Percentiles rank a stretch among this genome's conserved stretches.
Conservation (phyloP, 202 grass and related monocot genomes). For the Cymbopogon flexuosus region DNA sequence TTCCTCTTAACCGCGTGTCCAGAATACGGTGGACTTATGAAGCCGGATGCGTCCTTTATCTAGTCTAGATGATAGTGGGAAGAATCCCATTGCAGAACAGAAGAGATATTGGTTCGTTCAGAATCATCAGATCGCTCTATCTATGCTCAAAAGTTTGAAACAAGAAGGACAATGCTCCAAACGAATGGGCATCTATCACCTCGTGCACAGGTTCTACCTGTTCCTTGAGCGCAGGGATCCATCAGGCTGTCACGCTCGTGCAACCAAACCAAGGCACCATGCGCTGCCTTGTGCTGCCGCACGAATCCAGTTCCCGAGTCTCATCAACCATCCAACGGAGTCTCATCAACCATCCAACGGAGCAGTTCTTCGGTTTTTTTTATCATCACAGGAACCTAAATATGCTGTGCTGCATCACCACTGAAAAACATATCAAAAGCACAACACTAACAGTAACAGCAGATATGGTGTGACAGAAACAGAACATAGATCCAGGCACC, state of each 20-base stretch:
- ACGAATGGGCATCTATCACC: not conserved
- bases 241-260: not conserved
- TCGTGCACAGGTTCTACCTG: not conserved
- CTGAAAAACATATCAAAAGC: not conserved
- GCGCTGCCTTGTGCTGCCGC: not conserved
- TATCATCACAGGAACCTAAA: conserved; percentile 31
- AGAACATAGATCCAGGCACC: too few relatives aligned
- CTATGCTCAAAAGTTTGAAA: not conserved
- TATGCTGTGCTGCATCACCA: conserved; percentile 19
- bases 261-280: conserved; percentile 9
- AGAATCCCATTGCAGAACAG: not conserved
- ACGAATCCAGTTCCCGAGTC: conserved; percentile 35
- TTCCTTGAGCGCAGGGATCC: conserved; percentile 14
- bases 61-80: not conserved
- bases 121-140: not conserved
- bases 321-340: conserved; percentile 16
- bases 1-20: not conserved
- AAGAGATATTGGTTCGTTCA: not conserved
- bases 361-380: not conserved
- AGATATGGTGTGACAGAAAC: too few relatives aligned
- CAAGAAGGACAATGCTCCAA: not conserved
- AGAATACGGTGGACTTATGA: not conserved
- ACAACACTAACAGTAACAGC: not conserved
- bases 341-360: conserved; percentile 18
- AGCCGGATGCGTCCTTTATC: too few relatives aligned